A percentile compares a stretch with the other conserved stretches of the same genome.
Evolutionary conservation across 2,329 filamentous ascomycete genomes (phyloP).

Genomic region (Colletotrichum plurivorum): DNA sequence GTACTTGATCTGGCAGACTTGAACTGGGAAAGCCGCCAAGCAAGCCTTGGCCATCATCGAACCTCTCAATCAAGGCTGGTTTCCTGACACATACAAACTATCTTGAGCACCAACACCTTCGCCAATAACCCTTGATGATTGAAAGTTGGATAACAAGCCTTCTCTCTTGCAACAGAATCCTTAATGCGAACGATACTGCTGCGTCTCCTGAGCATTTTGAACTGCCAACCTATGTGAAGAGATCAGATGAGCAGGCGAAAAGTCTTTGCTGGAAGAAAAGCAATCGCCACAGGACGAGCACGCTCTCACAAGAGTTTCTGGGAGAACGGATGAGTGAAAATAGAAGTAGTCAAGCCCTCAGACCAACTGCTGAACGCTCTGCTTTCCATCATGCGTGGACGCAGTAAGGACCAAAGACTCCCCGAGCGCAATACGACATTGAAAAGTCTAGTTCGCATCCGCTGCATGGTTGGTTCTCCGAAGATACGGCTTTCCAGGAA

Average conservation of each 20-base stretch:
- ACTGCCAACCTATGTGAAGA: conserved; percentile 9
- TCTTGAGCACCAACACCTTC: conserved; percentile 58
- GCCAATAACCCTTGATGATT: conserved; percentile 55
- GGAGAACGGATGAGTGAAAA: not conserved
- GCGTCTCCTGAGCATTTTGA: not conserved
- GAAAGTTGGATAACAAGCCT: conserved; percentile 46
- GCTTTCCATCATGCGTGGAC: not conserved
- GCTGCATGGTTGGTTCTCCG: conserved; percentile 1
- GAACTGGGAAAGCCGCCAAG: conserved; percentile 54
- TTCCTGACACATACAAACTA: conserved; percentile 32
- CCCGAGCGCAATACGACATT: not conserved
- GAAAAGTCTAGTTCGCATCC: conserved; percentile 2
- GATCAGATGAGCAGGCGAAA: not conserved
- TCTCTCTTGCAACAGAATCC: no score
- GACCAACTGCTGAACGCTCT: not conserved
- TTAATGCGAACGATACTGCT: no score
- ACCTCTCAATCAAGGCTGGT: no score
- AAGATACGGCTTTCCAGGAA: not conserved
- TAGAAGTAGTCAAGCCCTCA: not conserved
- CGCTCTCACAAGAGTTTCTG: no score
- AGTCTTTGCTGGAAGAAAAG: no score
- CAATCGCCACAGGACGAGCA: not conserved
- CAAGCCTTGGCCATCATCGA: not conserved
- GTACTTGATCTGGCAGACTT: conserved; percentile 64
- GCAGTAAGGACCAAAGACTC: not conserved